Conservation (phyloP, 805 yeast genomes). For the Schwanniomyces polymorphus region DNA sequence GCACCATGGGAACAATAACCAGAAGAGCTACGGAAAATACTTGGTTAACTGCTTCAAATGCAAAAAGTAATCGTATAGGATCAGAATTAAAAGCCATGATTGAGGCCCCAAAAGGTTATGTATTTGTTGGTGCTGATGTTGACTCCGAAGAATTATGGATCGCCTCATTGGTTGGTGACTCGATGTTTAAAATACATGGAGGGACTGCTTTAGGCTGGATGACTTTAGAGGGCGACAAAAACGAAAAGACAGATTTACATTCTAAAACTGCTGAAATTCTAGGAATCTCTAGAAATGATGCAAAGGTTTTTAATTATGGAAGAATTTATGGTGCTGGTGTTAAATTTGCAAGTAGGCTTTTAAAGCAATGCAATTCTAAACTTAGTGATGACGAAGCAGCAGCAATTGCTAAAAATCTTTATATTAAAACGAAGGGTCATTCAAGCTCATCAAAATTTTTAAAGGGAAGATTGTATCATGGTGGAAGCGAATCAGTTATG, state of each 20-base stretch:
- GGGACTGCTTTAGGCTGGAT: slow-evolving; percentile 98
- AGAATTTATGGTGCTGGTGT: slow-evolving; percentile 98
- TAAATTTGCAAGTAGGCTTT: slow-evolving; percentile 79
- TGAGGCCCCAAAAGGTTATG: slow-evolving; percentile 84
- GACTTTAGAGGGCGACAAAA: slow-evolving; percentile 95
- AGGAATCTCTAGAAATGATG: slow-evolving; percentile 88
- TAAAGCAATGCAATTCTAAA: slow-evolving; percentile 78
- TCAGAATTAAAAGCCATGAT: slow-evolving; percentile 89
- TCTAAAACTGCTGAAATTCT: slow-evolving; percentile 89
- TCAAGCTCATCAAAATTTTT: slow-evolving; percentile 18
- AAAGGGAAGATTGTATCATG: slow-evolving; percentile 56
- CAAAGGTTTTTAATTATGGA: slow-evolving; percentile 94
- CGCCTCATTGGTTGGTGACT: slow-evolving; percentile 92
- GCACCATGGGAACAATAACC: slow-evolving; percentile 96
- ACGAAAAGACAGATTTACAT: slow-evolving; percentile 90
- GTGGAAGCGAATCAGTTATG: slow-evolving; percentile 92
- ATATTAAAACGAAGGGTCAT: slow-evolving; percentile 80
- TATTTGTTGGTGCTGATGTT: slow-evolving; percentile 97
- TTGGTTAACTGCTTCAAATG: slow-evolving; percentile 97
- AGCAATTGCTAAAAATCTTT: slow-evolving; percentile 62
- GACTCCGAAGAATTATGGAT: slow-evolving; percentile 99
- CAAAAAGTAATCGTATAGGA: slow-evolving; percentile 81
- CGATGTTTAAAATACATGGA: slow-evolving; percentile 86
- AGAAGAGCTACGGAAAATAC: slow-evolving; percentile 95
- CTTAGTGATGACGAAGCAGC: slow-evolving; percentile 68